Percentiles rank a stretch among this genome's conserved stretches.
phyloP scores from a whole-genome alignment of 345 rosid genomes.

The Fremontodendron californicum region DNA sequence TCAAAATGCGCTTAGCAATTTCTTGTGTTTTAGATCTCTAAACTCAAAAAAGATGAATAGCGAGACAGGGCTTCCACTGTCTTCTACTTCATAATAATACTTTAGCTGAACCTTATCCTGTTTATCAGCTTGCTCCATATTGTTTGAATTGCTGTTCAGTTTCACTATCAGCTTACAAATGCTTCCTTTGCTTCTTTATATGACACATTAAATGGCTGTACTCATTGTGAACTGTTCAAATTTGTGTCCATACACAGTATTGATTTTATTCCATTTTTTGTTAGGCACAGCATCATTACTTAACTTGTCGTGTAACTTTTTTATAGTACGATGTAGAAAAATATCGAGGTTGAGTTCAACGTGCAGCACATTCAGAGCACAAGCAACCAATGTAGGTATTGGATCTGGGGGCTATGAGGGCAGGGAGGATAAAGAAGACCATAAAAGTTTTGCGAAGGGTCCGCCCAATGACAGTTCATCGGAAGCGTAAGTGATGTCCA shows the following conservation, averaged over 20 bases:
- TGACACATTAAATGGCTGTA: background rate
- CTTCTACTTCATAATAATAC: background rate
- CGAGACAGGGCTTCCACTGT: background rate
- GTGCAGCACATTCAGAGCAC: conserved; percentile 39
- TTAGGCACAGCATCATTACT: background rate
- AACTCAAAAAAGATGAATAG: background rate
- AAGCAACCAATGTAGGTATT: conserved; percentile 58
- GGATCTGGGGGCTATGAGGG: conserved; percentile 68
- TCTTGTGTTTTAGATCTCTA: background rate
- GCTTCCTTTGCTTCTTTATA: background rate
- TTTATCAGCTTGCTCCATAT: background rate
- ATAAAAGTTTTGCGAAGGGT: conserved; percentile 35
- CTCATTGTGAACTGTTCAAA: background rate
- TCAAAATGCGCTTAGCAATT: background rate
- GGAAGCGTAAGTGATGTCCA: conserved; percentile 47
- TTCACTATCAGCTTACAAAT: background rate
- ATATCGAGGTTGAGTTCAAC: conserved; percentile 33
- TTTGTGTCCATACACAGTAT: background rate
- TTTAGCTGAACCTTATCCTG: background rate
- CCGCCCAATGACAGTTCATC: conserved; percentile 39
- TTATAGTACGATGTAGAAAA: conserved; percentile 70
- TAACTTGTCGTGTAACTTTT: conserved; percentile 18
- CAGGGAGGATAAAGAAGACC: conserved; percentile 46
- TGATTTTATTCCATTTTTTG: background rate
- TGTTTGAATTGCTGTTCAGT: background rate